These are phyloP conservation scores for Beauveria asiatica DNA, from an alignment of 2,329 filamentous ascomycete genomes.

Conservation along the genomic window DNA sequence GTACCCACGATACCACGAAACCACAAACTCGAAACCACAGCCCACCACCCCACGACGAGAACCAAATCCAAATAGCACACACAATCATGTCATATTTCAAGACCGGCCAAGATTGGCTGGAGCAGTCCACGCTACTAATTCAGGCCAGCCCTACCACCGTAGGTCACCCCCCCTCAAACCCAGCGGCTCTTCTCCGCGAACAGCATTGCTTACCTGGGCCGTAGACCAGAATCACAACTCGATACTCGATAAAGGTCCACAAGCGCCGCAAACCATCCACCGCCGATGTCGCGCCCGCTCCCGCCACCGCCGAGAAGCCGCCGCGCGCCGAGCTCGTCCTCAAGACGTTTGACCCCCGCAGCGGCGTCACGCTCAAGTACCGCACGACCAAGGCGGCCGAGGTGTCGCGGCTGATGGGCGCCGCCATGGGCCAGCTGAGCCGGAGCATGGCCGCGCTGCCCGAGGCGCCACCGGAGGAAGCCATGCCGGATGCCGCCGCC, in stretches of 20 bases:
- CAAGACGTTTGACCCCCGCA: constrained; percentile 80
- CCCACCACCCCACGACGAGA: neutral
- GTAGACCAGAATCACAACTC: constrained; percentile 88
- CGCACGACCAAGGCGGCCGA: constrained; percentile 84
- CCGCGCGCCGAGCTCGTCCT: constrained; percentile 65
- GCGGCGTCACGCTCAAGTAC: constrained; percentile 83
- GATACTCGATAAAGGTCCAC: constrained; percentile 64
- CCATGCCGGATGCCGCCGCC: constrained; percentile 14
- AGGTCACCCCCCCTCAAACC: constrained; percentile 23
- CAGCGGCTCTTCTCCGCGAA: neutral
- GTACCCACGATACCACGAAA: constrained; percentile 5
- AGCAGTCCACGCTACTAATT: constrained; percentile 76
- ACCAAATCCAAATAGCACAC: neutral
- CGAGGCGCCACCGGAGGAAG: constrained; percentile 30
- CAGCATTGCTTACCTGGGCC: neutral
- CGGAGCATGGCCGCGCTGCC: constrained; percentile 54
- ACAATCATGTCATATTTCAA: constrained; percentile 67
- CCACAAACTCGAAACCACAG: neutral
- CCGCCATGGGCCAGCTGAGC: constrained; percentile 67
- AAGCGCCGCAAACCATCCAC: constrained; percentile 16
- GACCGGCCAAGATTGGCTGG: constrained; percentile 84
- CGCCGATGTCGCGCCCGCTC: constrained; percentile 15
- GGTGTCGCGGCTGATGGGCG: constrained; percentile 67
- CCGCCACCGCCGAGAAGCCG: constrained; percentile 31
- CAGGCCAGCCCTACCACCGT: constrained; percentile 80